A percentile compares a stretch with the other conserved stretches of the same genome.
phyloP scores from a whole-genome alignment of 2,329 filamentous ascomycete species.

The Diaporthe caulivora region DNA sequence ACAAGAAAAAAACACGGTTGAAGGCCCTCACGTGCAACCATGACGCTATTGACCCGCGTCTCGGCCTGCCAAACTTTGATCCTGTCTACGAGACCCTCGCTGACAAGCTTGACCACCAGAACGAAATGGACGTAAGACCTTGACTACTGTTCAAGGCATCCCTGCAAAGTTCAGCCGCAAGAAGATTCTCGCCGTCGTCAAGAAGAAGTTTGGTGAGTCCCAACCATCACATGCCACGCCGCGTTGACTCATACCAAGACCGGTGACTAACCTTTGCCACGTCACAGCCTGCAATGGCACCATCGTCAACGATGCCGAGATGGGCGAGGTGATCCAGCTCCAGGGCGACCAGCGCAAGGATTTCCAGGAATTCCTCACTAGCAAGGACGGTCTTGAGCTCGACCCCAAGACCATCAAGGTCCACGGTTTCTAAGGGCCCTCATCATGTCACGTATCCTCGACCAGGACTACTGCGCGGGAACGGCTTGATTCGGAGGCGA shows the following conservation, averaged over 20 bases:
- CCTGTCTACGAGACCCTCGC: not conserved
- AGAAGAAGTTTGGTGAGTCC: conserved; percentile 93
- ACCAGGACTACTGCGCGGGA: conserved; percentile 27
- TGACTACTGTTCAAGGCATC: conserved; percentile 99
- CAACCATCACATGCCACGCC: not conserved
- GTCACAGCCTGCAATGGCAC: conserved; percentile 96
- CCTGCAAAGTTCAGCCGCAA: conserved; percentile 99
- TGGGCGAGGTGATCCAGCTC: conserved; percentile 99
- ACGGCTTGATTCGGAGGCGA: conserved; percentile 32
- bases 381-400: conserved; percentile 95
- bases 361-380: conserved; percentile 96
- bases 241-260: conserved; percentile 23
- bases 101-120: conserved; percentile 67
- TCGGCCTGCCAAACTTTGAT: not conserved
- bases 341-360: conserved; percentile 99
- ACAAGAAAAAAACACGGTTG: not conserved
- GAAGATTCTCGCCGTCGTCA: conserved; percentile 99
- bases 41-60: not conserved
- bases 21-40: conserved; percentile 25
- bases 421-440: conserved; percentile 50
- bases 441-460: conserved; percentile 38
- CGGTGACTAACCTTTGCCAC: conserved; percentile 44
- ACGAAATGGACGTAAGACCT: conserved; percentile 99
- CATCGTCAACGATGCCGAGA: conserved; percentile 94
- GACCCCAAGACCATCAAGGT: conserved; percentile 98